phyloP scores from a whole-genome alignment of 306 rosid species.

The Trichosanthes cucumerina region DNA sequence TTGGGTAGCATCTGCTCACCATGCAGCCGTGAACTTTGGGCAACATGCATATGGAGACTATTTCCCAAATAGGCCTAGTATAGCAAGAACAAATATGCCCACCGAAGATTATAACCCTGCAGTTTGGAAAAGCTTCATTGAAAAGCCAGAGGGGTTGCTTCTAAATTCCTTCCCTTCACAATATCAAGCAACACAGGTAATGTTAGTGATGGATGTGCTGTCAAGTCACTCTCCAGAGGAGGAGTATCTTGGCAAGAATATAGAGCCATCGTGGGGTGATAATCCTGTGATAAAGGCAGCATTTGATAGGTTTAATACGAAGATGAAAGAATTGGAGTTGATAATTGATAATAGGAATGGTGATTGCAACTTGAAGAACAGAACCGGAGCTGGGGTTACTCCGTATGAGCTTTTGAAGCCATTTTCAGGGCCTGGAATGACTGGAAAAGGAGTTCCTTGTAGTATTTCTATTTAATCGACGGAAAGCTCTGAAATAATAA shows the following conservation, averaged over 20 bases:
- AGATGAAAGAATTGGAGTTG: conserved; percentile 32
- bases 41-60: conserved; percentile 56
- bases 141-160: conserved; percentile 39
- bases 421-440: conserved; percentile 55
- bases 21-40: conserved; percentile 73
- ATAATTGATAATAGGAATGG: conserved; percentile 45
- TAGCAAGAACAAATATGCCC: conserved; percentile 55
- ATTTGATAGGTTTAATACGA: conserved; percentile 38
- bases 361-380: conserved; percentile 38
- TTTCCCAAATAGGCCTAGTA: conserved; percentile 63
- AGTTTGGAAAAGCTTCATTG: conserved; percentile 31
- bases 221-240: conserved; percentile 79
- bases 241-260: conserved; percentile 52
- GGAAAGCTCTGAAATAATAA: not conserved
- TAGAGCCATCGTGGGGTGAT: conserved; percentile 56
- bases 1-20: conserved; percentile 68
- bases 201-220: conserved; percentile 53
- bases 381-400: conserved; percentile 60
- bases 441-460: conserved; percentile 66
- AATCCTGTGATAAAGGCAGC: conserved; percentile 41
- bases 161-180: conserved; percentile 45
- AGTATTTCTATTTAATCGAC: conserved; percentile 49
- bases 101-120: conserved; percentile 37
- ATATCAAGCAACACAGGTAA: conserved; percentile 47
- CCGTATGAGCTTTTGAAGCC: conserved; percentile 82